Evolutionary conservation across 345 rosid genomes (phyloP), one percentile per base, ranked within the genome.

Genomic region (Adansonia digitata): DNA sequence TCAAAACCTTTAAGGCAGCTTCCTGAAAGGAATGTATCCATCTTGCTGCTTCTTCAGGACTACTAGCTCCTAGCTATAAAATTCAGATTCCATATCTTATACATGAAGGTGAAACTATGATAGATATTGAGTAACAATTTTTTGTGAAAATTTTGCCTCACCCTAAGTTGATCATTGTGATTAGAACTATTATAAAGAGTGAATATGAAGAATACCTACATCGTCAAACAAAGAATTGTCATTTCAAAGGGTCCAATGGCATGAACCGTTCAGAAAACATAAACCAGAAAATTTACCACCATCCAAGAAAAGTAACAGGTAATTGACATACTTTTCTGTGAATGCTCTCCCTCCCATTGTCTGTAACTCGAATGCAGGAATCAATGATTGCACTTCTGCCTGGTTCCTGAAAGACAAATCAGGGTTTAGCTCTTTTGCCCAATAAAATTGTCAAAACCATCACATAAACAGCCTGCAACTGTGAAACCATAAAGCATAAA

Each of bases 121-220:
- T 49, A 63, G 42, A 20, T 40, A 35, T 52, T 73, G 67, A 84
- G 37, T 55, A 71, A 69, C 69, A 65, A 66, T 39, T 9, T 42
- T 53, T 40, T 14, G 24, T 26, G 27, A 39, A 71, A 72, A 42
- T 51, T 75, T 82, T 79, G 79, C 82, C 88, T 80, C 77, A 92
- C 98, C 98, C 92, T 94, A 76, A 94, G 94, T 81, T 92, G 97
- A 81, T 94, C 98, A 66, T 86, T 85, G 79, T 90, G 97, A 85
- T 94, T 89, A 17, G 97, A 89, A 46, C 91, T 90, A 75, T 92
- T 94, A 83, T 83, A 94, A 0, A 94, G 88, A 39, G 98, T 88
- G 82, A 94, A 92, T 77, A 90, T 84, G 85, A 91, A 94, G 82
- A 92, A 86, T 20, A 90, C 97, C 98, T 94, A 86, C 84, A 85